Evolutionary conservation across 371 early-diverging fungal species (phyloP).

Genomic region (Saksenaea vasiformis): DNA sequence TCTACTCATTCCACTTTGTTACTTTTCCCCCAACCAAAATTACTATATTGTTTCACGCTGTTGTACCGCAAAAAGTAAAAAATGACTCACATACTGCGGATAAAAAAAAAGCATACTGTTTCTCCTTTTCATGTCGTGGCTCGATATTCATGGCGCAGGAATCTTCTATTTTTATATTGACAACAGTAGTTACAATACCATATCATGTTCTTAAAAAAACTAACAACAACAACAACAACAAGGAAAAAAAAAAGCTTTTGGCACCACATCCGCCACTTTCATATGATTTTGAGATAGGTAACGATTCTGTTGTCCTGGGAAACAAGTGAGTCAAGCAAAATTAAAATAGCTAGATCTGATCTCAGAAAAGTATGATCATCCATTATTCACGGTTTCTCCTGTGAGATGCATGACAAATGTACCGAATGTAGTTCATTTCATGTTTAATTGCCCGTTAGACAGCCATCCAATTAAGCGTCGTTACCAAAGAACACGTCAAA

Average conservation of each 20-base stretch:
- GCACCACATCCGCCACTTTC: neutral
- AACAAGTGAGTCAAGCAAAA: neutral
- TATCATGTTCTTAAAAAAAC: neutral
- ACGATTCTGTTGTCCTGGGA: neutral
- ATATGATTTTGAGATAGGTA: neutral
- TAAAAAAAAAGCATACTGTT: neutral
- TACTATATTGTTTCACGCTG: neutral
- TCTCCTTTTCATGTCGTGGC: neutral
- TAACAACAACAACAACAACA: no score
- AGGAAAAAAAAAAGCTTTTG: neutral
- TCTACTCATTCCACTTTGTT: neutral
- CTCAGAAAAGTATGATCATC: neutral
- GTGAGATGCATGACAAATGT: constrained; percentile 5
- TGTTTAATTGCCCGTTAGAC: neutral
- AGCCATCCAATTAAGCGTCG: neutral
- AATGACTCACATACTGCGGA: neutral
- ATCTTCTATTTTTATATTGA: neutral
- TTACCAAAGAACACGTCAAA: neutral
- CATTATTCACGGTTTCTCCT: neutral
- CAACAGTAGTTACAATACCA: neutral
- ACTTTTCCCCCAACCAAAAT: neutral
- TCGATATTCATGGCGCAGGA: neutral
- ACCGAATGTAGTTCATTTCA: neutral
- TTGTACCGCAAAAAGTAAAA: neutral
- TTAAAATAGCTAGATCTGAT: neutral